A percentile compares a stretch with the other conserved stretches of the same genome.
These are phyloP conservation scores for Colletotrichum sp. DNA, from an alignment of 2,329 filamentous ascomycete species.

Conservation along the genomic window DNA sequence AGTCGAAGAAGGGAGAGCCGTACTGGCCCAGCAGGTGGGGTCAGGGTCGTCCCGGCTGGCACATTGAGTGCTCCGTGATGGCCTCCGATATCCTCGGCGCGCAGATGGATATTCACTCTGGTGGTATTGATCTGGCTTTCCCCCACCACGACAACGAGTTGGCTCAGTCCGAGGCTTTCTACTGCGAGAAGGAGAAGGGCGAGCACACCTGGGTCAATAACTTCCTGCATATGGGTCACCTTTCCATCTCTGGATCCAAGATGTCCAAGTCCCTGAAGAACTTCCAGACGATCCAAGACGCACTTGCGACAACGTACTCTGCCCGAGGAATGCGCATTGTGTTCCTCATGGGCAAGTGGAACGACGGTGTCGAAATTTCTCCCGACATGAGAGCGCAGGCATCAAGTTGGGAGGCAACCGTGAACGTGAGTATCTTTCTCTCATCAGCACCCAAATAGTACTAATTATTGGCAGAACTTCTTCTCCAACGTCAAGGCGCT, in stretches of 20 bases:
- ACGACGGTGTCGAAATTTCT: slow-evolving; percentile 89
- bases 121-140: slow-evolving; percentile 89
- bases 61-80: slow-evolving; percentile 98
- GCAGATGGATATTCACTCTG: slow-evolving; percentile 91
- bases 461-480: slow-evolving; percentile 51
- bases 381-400: slow-evolving; percentile 79
- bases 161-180: slow-evolving; percentile 90
- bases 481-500: slow-evolving; percentile 63
- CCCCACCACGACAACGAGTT: slow-evolving; percentile 94
- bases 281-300: slow-evolving; percentile 91
- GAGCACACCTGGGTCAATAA: slow-evolving; percentile 89
- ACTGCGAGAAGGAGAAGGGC: slow-evolving; percentile 55
- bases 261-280: slow-evolving; percentile 98
- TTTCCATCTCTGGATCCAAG: slow-evolving; percentile 84
- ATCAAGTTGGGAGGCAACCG: slow-evolving; percentile 78
- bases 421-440: slow-evolving; percentile 58
- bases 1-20: slow-evolving; percentile 89
- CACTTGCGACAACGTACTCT: slow-evolving; percentile 73
- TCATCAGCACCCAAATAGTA: background rate
- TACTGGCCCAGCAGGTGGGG: slow-evolving; percentile 91
- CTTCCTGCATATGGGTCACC: slow-evolving; percentile 93
- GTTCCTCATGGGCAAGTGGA: slow-evolving; percentile 88
- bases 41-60: slow-evolving; percentile 88
- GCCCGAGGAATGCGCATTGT: slow-evolving; percentile 82
- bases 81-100: slow-evolving; percentile 85